Evolutionary conservation across 1,284 basidiomycete species (phyloP), one percentile per base, ranked within the genome.

Genomic region (Trichosporon sp.): DNA sequence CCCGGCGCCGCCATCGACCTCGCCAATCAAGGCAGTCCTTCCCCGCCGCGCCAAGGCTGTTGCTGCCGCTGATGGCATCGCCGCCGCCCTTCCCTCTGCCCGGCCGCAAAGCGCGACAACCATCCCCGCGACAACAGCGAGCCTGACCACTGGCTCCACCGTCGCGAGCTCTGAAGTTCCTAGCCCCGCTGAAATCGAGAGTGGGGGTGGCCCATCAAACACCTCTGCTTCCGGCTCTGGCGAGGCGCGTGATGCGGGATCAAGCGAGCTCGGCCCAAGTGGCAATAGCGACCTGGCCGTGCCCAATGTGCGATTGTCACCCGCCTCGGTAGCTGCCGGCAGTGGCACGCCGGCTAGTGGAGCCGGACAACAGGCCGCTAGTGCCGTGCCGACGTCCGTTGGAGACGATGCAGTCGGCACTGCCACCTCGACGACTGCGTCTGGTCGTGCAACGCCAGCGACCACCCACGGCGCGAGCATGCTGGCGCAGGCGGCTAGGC

Each of bases 401-500:
- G 59, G 31, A 8, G 31, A n/a, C 59, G 59, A 63, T 12, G 32
- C 31, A 11, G 59, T 5, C 31, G 32, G 63, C 19, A 51, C 51
- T 1, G 37, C 65, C 6, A 32, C 56, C 19, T 59, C 40, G 64
- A 19, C 70, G 7, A 48, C 66, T 10, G 16, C 67, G 26, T 35
- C 63, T 2, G 21, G 21, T 14, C 1, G 77, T 73, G 8, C 76
- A 76, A 38, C 79, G 78, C 69, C 80, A 80, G 78, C 80, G 80
- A 4, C 79, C 78, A 37, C 38, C 38, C 1, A 81, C 81, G 1
- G 80, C 78, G 8, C 78, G 80, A 37, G 80, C 81, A 4, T 78
- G 67, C 43, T 70, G 32, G 67, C 64, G 67, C 65, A 46, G 71
- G 10, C 56, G 65, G 14, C 69, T 56, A n/a, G 74, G 68, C 8